Conservation (phyloP, 352 stramenopile genomes). For the Phytophthora multivora region DNA sequence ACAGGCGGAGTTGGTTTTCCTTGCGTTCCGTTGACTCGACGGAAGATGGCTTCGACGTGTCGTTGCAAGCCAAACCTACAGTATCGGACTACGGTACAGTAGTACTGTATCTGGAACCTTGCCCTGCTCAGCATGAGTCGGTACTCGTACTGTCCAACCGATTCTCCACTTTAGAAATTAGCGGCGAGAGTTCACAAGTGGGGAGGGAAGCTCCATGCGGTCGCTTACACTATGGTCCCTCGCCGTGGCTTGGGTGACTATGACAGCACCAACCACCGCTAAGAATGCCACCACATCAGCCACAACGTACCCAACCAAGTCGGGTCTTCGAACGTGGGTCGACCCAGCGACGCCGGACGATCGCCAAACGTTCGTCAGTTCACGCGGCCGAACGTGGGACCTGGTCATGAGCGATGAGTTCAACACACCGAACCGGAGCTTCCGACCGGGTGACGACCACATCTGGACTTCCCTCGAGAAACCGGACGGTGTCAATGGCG, state of each 20-base stretch:
- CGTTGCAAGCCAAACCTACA: conserved; percentile 14
- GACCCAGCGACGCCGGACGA: conserved; percentile 41
- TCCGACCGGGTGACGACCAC: conserved; percentile 89
- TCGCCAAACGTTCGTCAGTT: conserved; percentile 33
- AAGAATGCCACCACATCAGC: conserved; percentile 23
- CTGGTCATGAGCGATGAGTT: conserved; percentile 79
- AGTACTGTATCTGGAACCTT: no score
- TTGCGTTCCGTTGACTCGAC: conserved; percentile 3
- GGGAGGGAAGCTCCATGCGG: conserved; percentile 4
- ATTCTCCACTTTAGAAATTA: conserved; percentile 5
- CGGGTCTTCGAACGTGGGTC: conserved; percentile 41
- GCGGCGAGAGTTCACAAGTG: neutral
- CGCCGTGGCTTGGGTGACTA: neutral
- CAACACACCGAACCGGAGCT: conserved; percentile 58
- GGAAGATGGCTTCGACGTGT: conserved; percentile 18
- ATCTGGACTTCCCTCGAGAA: conserved; percentile 85
- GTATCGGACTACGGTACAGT: no score
- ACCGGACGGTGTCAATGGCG: conserved; percentile 74
- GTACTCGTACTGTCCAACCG: conserved; percentile 4
- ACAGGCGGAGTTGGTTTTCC: no score
- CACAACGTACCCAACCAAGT: conserved; percentile 35
- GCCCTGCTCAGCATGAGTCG: conserved; percentile 11
- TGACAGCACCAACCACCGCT: neutral
- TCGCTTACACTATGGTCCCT: conserved; percentile 1
- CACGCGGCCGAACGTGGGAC: conserved; percentile 63